Base-by-base conservation (phyloP, 1,139 yeast species). In the Debaryomyces coudertii region DNA sequence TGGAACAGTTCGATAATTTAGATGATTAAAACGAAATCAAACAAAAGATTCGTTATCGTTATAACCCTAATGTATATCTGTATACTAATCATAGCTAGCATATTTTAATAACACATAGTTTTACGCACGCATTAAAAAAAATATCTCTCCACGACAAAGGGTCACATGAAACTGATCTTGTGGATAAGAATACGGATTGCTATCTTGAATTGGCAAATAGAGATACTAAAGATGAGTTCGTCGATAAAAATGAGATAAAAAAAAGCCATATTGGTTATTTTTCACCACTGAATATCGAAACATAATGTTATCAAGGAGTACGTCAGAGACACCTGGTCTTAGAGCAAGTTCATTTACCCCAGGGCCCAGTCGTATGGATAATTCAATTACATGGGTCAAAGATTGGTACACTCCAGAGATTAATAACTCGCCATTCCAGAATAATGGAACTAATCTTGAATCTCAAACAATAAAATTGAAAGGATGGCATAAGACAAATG, bases 341-440 rank as follows among this genome's bases (percentile, higher is more conserved):
- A 38, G 25, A 20, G 28, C 35, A 9, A 34, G 41, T 11, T 25
- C 33, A 7, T 38, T 38, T 38, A 28, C 41, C 15, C 41, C 60
- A n/a, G 52, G 49, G 11, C 54, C 55, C 14, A 68, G 62, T 36
- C 62, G 56, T 33, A 46, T 62, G 28, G 62, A 58, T 6, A 71
- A 63, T 24, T 57, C 69, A 20, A 60, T 63, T 42, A 69, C 75
- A 11, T 75, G 80, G 80, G 60, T 69, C 36, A 68, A 69, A 40
- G 76, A 69, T 46, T 72, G 77, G 77, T 70, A 69, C 55, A 54
- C 58, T 23, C 76, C 77, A 25, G 57, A 65, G 45, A 53, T 53
- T 12, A 20, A n/a, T 20, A 28, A 15, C 8, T 11, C 34, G 11
- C 28, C 25, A 9, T 27, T 27, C n/a, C 41, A 38, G 16, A 38